Percentiles rank a stretch among this genome's conserved stretches.
Conservation (phyloP, 23 red algal genomes). For the Agarophyton chilense region DNA sequence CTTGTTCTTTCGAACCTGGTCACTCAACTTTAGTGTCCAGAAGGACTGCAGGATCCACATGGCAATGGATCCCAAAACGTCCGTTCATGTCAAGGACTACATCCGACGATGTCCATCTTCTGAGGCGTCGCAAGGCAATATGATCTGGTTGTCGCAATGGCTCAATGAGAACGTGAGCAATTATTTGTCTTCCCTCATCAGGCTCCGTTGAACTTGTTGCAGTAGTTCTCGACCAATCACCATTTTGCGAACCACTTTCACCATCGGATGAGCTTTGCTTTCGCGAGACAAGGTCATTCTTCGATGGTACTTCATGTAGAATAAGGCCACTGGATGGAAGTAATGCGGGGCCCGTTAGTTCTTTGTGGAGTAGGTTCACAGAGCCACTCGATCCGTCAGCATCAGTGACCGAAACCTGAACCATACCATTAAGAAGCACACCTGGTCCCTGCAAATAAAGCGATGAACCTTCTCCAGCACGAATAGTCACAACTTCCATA, state of each 20-base stretch:
- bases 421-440: constrained; percentile 55
- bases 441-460: constrained; percentile 53
- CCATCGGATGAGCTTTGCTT: neutral
- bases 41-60: constrained; percentile 12
- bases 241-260: neutral
- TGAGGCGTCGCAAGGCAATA: constrained; percentile 15
- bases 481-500: constrained; percentile 41
- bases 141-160: constrained; percentile 1
- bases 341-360: constrained; percentile 55
- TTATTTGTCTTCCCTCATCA: neutral
- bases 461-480: neutral
- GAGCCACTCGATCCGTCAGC: constrained; percentile 27
- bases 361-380: constrained; percentile 47
- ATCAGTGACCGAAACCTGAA: constrained; percentile 58
- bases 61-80: constrained; percentile 43
- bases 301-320: constrained; percentile 31
- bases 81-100: constrained; percentile 51
- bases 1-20: neutral
- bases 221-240: neutral
- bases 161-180: constrained; percentile 56
- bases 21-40: constrained; percentile 30
- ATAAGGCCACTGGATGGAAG: constrained; percentile 42
- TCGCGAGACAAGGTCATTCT: neutral
- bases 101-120: constrained; percentile 28
- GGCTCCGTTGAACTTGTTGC: neutral